These are phyloP conservation scores for Russula griseocarnosa DNA, from an alignment of 768 basidiomycete species.

Conservation along the genomic window DNA sequence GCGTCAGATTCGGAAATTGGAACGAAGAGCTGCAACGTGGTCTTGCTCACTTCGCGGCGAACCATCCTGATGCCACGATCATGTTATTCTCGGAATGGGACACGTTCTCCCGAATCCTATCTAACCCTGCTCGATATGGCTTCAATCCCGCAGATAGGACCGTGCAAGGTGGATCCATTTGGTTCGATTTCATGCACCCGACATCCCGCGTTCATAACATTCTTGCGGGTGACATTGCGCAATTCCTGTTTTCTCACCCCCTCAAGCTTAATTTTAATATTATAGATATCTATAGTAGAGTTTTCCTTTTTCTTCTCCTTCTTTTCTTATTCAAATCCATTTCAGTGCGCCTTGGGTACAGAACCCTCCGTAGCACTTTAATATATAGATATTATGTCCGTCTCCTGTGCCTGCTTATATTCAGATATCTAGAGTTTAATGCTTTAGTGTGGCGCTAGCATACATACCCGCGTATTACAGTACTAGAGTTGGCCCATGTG, in stretches of 20 bases:
- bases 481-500: not conserved
- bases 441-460: not conserved
- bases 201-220: constrained; percentile 22
- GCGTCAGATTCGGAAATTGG: constrained; percentile 23
- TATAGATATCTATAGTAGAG: not conserved
- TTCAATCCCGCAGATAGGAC: constrained; percentile 21
- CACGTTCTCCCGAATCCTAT: constrained; percentile 31
- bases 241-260: constrained; percentile 16
- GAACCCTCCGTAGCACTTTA: too few species aligned
- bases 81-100: constrained; percentile 31
- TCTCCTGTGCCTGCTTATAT: too few species aligned
- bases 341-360: too few species aligned
- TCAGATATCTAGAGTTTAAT: too few species aligned
- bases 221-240: constrained; percentile 21
- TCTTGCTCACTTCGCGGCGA: constrained; percentile 25
- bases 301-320: too few species aligned
- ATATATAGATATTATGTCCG: too few species aligned
- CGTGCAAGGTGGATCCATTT: constrained; percentile 21
- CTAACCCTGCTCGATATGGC: constrained; percentile 28
- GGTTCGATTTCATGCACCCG: constrained; percentile 27
- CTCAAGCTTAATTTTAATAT: constrained; percentile 7
- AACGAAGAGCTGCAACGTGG: constrained; percentile 21
- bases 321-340: too few species aligned
- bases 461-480: not conserved
- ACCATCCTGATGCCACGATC: constrained; percentile 30